Conservation (phyloP, 2,329 filamentous ascomycete species). For the Pseudogymnoascus pannorum region DNA sequence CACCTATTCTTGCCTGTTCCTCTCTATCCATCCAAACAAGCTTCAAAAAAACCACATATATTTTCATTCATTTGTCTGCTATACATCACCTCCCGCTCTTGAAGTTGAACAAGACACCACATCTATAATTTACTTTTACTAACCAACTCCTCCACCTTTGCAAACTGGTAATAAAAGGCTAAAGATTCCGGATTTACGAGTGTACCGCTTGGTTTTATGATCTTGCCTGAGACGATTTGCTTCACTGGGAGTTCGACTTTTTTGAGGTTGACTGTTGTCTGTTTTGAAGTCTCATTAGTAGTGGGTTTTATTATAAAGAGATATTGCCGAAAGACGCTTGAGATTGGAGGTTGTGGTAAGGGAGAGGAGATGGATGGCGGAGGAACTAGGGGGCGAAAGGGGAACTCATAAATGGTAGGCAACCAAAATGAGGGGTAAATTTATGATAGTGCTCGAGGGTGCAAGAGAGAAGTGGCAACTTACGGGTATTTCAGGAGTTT, state of each 20-base stretch:
- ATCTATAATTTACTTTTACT: slow-evolving; percentile 42
- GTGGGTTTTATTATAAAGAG: slow-evolving; percentile 15
- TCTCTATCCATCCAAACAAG: too few relatives aligned
- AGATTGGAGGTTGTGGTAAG: too few relatives aligned
- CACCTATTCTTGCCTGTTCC: too few relatives aligned
- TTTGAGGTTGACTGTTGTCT: slow-evolving; percentile 78
- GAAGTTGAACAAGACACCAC: slow-evolving; percentile 70
- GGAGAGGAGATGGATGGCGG: too few relatives aligned
- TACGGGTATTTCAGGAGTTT: slow-evolving; percentile 74
- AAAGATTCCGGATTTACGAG: slow-evolving; percentile 69
- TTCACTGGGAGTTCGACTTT: slow-evolving; percentile 82
- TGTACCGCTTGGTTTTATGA: slow-evolving; percentile 68
- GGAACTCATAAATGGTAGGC: too few relatives aligned
- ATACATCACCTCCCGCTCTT: slow-evolving; percentile 56
- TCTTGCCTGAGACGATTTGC: slow-evolving; percentile 70
- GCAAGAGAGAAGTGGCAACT: slow-evolving; percentile 28
- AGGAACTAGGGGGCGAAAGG: too few relatives aligned
- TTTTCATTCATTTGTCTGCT: slow-evolving; percentile 42
- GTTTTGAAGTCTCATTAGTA: neutral
- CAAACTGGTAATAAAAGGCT: slow-evolving; percentile 74
- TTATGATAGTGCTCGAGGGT: too few relatives aligned
- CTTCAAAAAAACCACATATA: too few relatives aligned
- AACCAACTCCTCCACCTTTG: slow-evolving; percentile 56
- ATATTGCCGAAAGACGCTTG: too few relatives aligned
- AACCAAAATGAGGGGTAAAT: too few relatives aligned